Evolutionary conservation across 208 protist species (phyloP).

Genomic region (Acanthamoeba rhysodes): DNA sequence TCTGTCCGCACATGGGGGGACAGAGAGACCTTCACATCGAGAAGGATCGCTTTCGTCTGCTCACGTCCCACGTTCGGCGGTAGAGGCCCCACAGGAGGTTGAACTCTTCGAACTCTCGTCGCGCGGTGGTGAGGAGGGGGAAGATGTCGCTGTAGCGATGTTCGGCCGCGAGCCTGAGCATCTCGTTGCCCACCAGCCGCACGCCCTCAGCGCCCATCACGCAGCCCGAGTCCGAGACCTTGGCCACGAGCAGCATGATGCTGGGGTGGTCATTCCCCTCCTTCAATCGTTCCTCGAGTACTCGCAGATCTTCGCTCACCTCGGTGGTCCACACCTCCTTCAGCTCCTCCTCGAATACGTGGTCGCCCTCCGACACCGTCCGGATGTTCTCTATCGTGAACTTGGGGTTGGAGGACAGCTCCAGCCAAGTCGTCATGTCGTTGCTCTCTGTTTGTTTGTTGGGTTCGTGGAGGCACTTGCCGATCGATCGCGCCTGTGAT

Average conservation of each 20-base stretch:
- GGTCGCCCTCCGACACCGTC: neutral
- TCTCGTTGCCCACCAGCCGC: neutral
- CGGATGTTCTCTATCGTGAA: constrained; percentile 19
- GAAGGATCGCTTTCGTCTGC: neutral
- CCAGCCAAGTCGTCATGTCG: neutral
- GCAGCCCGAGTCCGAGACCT: constrained; percentile 20
- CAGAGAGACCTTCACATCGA: neutral
- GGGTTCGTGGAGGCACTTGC: neutral
- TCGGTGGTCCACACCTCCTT: constrained; percentile 41
- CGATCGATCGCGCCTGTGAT: neutral
- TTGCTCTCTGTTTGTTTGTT: neutral
- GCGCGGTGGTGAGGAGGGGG: neutral
- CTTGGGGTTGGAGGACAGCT: neutral
- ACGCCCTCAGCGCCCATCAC: constrained; percentile 12
- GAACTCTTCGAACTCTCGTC: constrained; percentile 46
- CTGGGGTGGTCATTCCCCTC: neutral
- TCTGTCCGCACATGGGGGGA: neutral
- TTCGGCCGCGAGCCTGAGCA: neutral
- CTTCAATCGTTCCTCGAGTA: neutral
- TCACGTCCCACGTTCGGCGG: neutral
- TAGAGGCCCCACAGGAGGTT: constrained; percentile 33
- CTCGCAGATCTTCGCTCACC: neutral
- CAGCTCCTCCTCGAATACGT: constrained; percentile 7
- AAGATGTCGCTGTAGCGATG: neutral
- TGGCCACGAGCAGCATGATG: neutral